These are phyloP conservation scores for Boeremia exigua DNA, from an alignment of 2,329 filamentous ascomycete species.

Conservation along the genomic window DNA sequence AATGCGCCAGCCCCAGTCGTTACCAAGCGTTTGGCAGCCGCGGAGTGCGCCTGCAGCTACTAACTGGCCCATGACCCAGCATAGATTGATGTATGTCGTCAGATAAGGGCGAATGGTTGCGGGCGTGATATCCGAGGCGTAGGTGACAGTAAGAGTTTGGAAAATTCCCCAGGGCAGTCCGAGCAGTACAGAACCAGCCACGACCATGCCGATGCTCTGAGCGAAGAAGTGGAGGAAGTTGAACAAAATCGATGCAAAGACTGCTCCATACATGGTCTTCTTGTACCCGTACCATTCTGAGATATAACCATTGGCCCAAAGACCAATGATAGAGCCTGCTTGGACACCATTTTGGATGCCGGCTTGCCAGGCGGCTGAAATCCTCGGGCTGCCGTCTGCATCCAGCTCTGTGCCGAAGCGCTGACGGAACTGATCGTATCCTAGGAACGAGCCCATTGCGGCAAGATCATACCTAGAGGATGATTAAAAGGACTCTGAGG, in stretches of 20 bases:
- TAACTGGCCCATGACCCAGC: conserved; percentile 70
- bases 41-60: conserved; percentile 71
- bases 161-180: conserved; percentile 43
- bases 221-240: conserved; percentile 52
- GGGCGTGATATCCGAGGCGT: conserved; percentile 63
- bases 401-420: conserved; percentile 43
- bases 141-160: conserved; percentile 15
- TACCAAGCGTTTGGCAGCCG: conserved; percentile 63
- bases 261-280: conserved; percentile 20
- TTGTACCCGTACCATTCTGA: conserved; percentile 21
- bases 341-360: conserved; percentile 21
- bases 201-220: conserved; percentile 44
- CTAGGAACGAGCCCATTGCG: conserved; percentile 77
- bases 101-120: conserved; percentile 64
- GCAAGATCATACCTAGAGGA: conserved; percentile 63
- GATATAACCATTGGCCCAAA: conserved; percentile 34
- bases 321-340: conserved; percentile 21
- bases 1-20: conserved; percentile 70
- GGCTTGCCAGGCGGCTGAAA: conserved; percentile 24
- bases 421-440: conserved; percentile 49
- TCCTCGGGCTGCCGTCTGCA: conserved; percentile 13
- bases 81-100: conserved; percentile 71
- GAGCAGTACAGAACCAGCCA: conserved; percentile 64
- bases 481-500: background rate
- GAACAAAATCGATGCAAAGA: conserved; percentile 14